Evolutionary conservation across 257 asterid genomes (phyloP).

Genomic region (Ilex aquifolium): DNA sequence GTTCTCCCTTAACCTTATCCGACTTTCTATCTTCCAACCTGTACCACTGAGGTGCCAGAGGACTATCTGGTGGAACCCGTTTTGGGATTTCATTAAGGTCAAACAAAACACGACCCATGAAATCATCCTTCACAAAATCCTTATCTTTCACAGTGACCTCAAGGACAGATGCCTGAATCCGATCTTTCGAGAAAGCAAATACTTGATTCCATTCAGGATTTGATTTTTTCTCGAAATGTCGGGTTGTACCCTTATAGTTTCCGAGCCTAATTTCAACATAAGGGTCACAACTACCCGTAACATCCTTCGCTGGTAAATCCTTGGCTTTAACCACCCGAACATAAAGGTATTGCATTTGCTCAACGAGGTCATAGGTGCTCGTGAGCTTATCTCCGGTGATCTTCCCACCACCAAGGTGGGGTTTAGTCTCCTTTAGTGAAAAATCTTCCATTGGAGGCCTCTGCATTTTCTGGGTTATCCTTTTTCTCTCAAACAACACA

Average conservation of each 20-base stretch:
- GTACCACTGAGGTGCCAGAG: conserved; percentile 74
- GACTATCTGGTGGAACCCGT: conserved; percentile 67
- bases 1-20: conserved; percentile 54
- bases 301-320: conserved; percentile 59
- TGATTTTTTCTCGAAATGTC: conserved; percentile 59
- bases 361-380: conserved; percentile 74
- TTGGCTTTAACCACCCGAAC: conserved; percentile 69
- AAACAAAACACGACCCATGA: conserved; percentile 48
- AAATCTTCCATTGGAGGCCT: conserved; percentile 57
- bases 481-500: conserved; percentile 3
- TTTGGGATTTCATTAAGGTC: conserved; percentile 59
- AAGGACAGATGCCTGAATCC: conserved; percentile 53
- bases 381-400: conserved; percentile 59
- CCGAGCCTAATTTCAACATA: conserved; percentile 63
- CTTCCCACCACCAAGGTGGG: conserved; percentile 73
- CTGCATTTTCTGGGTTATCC: conserved; percentile 33
- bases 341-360: conserved; percentile 72
- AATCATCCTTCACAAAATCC: conserved; percentile 59
- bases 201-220: conserved; percentile 73
- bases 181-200: conserved; percentile 67
- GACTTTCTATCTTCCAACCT: conserved; percentile 49
- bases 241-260: conserved; percentile 60
- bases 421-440: conserved; percentile 49
- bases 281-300: conserved; percentile 62
- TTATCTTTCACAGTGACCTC: conserved; percentile 66